Conservation (phyloP, 352 stramenopile genomes). For the Phytophthora pisi region DNA sequence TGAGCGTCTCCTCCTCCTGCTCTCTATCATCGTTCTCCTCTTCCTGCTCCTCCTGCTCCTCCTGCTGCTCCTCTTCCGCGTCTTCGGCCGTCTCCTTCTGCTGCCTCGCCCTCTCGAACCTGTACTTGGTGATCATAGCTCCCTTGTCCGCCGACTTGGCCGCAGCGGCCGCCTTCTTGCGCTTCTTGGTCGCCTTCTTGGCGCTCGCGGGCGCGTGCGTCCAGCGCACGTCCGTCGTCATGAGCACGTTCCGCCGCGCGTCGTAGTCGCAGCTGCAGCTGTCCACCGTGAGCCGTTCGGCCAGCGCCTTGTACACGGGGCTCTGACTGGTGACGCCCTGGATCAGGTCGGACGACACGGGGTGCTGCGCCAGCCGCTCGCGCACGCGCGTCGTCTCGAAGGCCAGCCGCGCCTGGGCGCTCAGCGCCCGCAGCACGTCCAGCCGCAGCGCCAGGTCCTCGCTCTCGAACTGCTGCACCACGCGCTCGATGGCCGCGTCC, state of each 20-base stretch:
- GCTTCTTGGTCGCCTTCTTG: slow-evolving; percentile 52
- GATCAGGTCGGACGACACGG: slow-evolving; percentile 66
- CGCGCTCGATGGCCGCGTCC: slow-evolving; percentile 72
- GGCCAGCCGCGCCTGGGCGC: slow-evolving; percentile 59
- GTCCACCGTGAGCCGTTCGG: slow-evolving; percentile 49
- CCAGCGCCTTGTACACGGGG: slow-evolving; percentile 54
- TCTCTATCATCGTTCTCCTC: not conserved
- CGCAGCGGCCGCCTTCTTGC: slow-evolving; percentile 28
- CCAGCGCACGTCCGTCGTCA: slow-evolving; percentile 65
- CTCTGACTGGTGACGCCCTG: slow-evolving; percentile 52
- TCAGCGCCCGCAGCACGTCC: slow-evolving; percentile 69
- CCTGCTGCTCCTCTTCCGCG: no score
- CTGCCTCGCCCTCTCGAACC: slow-evolving; percentile 45
- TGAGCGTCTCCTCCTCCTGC: slow-evolving; percentile 37
- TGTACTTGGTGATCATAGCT: slow-evolving; percentile 54
- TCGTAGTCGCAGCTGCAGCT: slow-evolving; percentile 73
- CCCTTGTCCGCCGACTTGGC: slow-evolving; percentile 16
- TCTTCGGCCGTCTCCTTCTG: slow-evolving; percentile 22
- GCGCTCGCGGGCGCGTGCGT: slow-evolving; percentile 36
- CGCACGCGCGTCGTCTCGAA: slow-evolving; percentile 75
- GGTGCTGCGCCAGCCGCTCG: slow-evolving; percentile 64
- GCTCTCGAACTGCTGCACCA: slow-evolving; percentile 75
- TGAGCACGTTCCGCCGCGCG: slow-evolving; percentile 59
- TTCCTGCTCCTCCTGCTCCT: no score
- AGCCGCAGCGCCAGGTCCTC: slow-evolving; percentile 69